Conservation (phyloP, 2,329 filamentous ascomycete species). For the Aspergillus vadensis region DNA sequence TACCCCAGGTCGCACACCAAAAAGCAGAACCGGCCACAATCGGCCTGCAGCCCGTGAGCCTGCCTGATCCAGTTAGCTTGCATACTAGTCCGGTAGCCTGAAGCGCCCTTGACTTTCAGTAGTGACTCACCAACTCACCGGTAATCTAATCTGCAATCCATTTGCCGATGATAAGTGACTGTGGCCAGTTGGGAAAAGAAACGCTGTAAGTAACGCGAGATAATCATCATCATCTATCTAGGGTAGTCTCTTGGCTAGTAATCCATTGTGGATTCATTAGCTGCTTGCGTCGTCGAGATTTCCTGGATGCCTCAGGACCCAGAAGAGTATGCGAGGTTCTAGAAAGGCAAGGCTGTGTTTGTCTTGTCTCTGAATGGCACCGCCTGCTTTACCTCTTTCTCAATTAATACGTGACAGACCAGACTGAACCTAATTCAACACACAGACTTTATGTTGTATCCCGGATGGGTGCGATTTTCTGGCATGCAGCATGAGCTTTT, state of each 20-base stretch:
- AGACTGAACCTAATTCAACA: neutral
- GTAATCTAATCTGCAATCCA: slow-evolving; percentile 8
- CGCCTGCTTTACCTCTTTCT: neutral
- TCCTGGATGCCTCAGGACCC: no score
- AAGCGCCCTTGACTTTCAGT: neutral
- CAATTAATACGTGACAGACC: neutral
- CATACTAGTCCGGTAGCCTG: neutral
- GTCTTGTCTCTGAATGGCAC: no score
- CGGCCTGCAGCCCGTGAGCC: neutral
- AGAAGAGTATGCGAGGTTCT: no score
- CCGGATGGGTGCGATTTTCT: neutral
- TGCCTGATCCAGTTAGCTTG: slow-evolving; percentile 2
- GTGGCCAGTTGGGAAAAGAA: neutral
- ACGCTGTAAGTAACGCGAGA: no score
- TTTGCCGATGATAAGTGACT: neutral
- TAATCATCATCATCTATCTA: no score
- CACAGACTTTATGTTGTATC: neutral
- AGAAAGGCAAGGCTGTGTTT: no score
- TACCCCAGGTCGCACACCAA: neutral
- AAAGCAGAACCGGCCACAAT: neutral
- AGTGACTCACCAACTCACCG: slow-evolving; percentile 3
- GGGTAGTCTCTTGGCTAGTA: no score
- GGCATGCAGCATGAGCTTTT: neutral
- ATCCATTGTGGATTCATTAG: no score
- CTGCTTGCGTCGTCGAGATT: no score